Conservation (phyloP, 169 alveolate genomes). For the Plasmodium knowlesi region DNA sequence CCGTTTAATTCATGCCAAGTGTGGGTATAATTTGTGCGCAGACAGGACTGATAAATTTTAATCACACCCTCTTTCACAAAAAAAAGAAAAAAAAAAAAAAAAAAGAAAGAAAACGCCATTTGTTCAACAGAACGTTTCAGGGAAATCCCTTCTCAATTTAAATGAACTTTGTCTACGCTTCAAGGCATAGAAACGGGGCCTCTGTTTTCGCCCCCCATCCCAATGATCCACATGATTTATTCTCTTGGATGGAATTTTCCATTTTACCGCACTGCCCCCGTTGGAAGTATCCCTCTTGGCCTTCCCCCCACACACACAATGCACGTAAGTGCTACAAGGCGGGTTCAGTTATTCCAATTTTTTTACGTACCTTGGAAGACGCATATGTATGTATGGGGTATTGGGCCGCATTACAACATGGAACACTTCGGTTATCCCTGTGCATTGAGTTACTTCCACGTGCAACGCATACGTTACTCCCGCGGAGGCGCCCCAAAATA, state of each 20-base stretch:
- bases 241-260: background rate
- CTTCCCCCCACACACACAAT: background rate
- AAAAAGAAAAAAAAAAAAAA: background rate
- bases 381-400: background rate
- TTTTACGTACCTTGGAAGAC: background rate
- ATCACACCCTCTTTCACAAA: background rate
- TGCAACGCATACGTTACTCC: background rate
- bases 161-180: background rate
- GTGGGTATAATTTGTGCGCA: background rate
- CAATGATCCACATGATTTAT: background rate
- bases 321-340: background rate
- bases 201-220: background rate
- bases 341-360: background rate
- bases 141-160: background rate
- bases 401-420: background rate
- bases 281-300: background rate
- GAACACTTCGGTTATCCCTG: background rate
- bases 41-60: background rate
- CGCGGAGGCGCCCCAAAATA: background rate
- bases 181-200: background rate
- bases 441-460: background rate
- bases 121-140: background rate
- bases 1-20: background rate
- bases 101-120: background rate
- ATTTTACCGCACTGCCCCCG: background rate